Base-by-base conservation (phyloP, 306 rosid genomes). In the Pyrus bretschneideri region DNA sequence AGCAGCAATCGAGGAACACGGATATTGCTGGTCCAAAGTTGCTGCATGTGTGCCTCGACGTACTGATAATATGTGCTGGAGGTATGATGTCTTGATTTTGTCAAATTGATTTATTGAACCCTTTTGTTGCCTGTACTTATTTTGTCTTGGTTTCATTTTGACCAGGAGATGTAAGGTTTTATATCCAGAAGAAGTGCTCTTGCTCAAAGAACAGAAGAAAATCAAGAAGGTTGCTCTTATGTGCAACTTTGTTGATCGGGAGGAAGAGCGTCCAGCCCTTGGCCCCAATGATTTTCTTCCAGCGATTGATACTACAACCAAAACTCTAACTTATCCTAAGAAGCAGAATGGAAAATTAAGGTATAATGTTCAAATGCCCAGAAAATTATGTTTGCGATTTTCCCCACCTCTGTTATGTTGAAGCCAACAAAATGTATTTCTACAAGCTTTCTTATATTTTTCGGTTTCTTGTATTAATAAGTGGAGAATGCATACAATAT, bases 1-100 rank as follows among this genome's bases (percentile, higher is more conserved):
- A 85, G 83, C 72, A 74, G 98, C 97, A 77, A 89, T 92, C 72
- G 78, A 40, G 31, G 91, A 89, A 77, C 85, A 88, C 70, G 96
- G 97, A 81, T 83, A 76, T 83, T 89, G 92, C 86, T 95, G 98
- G 98, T 79, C 98, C 72, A 95, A 92, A 89, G 87, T 95, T 83
- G 96, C 98, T 77, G 86, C 85, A 59, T 92, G 88, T 75, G 77
- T 95, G 81, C 89, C 93, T 70, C 86, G 88, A 62, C 97, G 99
- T 38, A 92, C 97, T 67, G 99, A 95, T 87, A 86, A 86, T 79
- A 96, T 90, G 74, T 95, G 99, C 84, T 86, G 97, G 70, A 95
- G 96, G 99, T 95, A 89, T 18, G 88, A 27, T 59, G 31, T 72
- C 42, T 76, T 74, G 21, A 29, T 59, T 55, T 55, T 67, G 67